Evolutionary conservation across 345 rosid species (phyloP), one percentile per base, ranked within the genome.

Genomic region (Jatropha curcas): DNA sequence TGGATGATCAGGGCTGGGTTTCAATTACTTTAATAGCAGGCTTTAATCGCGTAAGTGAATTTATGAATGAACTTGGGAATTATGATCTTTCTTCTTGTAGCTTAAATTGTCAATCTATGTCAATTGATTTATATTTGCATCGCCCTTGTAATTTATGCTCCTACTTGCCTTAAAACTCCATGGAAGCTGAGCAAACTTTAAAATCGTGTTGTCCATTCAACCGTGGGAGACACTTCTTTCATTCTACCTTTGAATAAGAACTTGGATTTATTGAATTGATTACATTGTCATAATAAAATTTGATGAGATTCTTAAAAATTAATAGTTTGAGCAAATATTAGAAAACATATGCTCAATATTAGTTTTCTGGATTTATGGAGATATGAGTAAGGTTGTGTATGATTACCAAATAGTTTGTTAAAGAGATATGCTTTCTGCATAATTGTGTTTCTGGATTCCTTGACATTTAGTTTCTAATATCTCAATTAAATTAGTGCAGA

Each of bases 1-100:
- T 86, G 90, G 86, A 86, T 71, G 77, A 78, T 41, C 77, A 80
- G 55, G 89, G 89, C 28, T 86, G 87, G 87, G 89, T 86, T 28
- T 70, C 88, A 20, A 65, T 86, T 73, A 68, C 81, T 61, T 73
- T 86, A 73, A 82, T 86, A 68, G 90, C 90, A 5, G 77, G 84
- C 71, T 86, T 86, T 74, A 85, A 79, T 35, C 80, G 86, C 33
- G 90, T 86, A 82, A 82, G 88, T 71, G 57, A 72, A 65, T 39
- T 73, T 45, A 27, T 20, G 11, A 1, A 41, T 39, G 63, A 65
- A 27, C 33, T 65, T 73, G 17, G 2, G 55, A 24, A 28, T 43
- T 9, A 1, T 20, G 17, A 35, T 61, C 7, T 51, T 14, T 64
- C 8, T 25, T 43, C 20, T 52, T 48, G 52, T 14, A 19, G 45